phyloP scores from a whole-genome alignment of 768 basidiomycete genomes.

The Leccinum subtestaceum region DNA sequence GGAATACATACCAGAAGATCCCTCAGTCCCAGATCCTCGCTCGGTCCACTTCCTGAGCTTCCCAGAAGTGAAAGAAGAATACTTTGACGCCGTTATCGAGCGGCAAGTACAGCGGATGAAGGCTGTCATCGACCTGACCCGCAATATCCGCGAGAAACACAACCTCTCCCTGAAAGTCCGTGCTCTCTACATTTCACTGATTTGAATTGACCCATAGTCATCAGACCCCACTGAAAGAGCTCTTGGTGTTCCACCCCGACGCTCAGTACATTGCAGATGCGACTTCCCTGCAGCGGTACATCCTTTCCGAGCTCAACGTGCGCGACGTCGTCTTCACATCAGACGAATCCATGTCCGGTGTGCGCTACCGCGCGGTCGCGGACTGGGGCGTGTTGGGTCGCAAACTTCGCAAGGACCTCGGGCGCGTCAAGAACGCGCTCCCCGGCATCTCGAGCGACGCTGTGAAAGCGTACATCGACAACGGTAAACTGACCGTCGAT shows the following conservation, averaged over 20 bases:
- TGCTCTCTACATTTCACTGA: neutral
- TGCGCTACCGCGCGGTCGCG: slow-evolving; percentile 87
- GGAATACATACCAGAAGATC: slow-evolving; percentile 76
- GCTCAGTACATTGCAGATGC: slow-evolving; percentile 82
- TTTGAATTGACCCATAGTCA: neutral
- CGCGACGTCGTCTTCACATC: slow-evolving; percentile 87
- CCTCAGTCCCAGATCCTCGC: slow-evolving; percentile 72
- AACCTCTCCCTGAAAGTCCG: slow-evolving; percentile 85
- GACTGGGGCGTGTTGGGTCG: slow-evolving; percentile 95
- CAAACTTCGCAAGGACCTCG: slow-evolving; percentile 90
- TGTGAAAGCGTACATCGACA: slow-evolving; percentile 71
- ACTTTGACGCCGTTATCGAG: slow-evolving; percentile 92
- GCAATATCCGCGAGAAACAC: slow-evolving; percentile 84
- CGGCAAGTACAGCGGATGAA: slow-evolving; percentile 95
- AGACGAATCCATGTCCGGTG: slow-evolving; percentile 81
- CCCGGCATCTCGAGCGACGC: slow-evolving; percentile 78
- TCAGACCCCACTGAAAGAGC: slow-evolving; percentile 88
- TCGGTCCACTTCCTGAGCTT: slow-evolving; percentile 95
- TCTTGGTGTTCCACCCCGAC: slow-evolving; percentile 91
- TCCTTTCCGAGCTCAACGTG: slow-evolving; percentile 93
- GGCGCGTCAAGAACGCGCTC: slow-evolving; percentile 83
- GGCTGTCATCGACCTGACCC: slow-evolving; percentile 86
- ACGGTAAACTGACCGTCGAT: slow-evolving; percentile 78
- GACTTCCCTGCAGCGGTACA: slow-evolving; percentile 79
- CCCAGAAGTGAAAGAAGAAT: slow-evolving; percentile 91